Conservation (phyloP, 108 stramenopile species). For the Heterococcus sp. region DNA sequence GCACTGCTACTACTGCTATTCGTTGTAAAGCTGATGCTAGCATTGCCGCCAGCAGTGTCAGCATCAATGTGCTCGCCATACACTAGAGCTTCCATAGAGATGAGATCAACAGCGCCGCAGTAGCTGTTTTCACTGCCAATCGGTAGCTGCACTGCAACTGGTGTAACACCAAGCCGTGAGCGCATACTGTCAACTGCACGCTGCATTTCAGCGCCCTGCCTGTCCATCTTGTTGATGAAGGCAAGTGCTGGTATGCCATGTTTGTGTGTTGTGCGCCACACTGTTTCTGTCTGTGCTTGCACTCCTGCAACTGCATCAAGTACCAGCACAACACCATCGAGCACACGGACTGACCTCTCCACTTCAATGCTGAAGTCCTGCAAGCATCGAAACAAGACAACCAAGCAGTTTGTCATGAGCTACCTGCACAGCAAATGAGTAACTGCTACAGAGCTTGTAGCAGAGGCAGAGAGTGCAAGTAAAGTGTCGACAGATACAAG, state of each 20-base stretch:
- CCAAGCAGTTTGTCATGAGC: no score
- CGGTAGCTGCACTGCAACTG: slow-evolving; percentile 49
- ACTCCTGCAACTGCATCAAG: slow-evolving; percentile 97
- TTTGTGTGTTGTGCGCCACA: slow-evolving; percentile 80
- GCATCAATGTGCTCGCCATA: slow-evolving; percentile 55
- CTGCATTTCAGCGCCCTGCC: slow-evolving; percentile 84
- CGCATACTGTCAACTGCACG: slow-evolving; percentile 70
- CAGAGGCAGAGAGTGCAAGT: no score
- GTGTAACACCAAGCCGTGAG: slow-evolving; percentile 62
- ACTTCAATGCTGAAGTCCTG: slow-evolving; percentile 91
- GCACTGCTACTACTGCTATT: no score
- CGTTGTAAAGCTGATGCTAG: no score
- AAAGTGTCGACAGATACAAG: no score
- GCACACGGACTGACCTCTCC: slow-evolving; percentile 83
- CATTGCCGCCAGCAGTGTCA: background rate
- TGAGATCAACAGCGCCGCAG: slow-evolving; percentile 81
- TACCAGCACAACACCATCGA: slow-evolving; percentile 94
- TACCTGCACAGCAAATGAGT: no score
- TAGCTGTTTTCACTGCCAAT: slow-evolving; percentile 66
- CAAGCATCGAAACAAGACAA: no score
- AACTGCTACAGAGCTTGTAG: no score
- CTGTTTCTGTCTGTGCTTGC: slow-evolving; percentile 86
- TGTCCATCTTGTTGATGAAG: slow-evolving; percentile 96
- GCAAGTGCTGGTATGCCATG: slow-evolving; percentile 89
- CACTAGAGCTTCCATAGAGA: slow-evolving; percentile 83